Conservation (phyloP, 352 stramenopile species). For the Pythium phragmiticola region DNA sequence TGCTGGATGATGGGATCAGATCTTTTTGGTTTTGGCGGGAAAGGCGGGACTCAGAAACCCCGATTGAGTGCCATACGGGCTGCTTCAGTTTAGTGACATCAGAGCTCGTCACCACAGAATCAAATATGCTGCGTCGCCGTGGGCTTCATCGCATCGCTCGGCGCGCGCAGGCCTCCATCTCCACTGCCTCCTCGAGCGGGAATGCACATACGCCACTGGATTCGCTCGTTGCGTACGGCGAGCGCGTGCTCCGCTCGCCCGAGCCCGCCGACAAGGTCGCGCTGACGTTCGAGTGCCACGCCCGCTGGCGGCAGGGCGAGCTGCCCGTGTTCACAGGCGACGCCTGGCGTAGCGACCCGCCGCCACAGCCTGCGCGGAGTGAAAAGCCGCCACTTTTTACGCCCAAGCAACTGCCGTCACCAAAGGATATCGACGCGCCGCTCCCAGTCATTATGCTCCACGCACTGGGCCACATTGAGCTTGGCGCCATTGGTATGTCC, state of each 20-base stretch:
- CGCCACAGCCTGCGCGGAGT: slow-evolving; percentile 46
- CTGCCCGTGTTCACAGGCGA: slow-evolving; percentile 40
- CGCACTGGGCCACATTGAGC: slow-evolving; percentile 82
- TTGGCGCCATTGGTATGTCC: slow-evolving; percentile 60
- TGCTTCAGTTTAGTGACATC: slow-evolving; percentile 10
- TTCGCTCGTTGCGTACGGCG: slow-evolving; percentile 63
- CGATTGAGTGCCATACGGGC: slow-evolving; percentile 14
- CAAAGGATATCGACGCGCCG: slow-evolving; percentile 62
- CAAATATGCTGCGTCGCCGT: slow-evolving; percentile 6
- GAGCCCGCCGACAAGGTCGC: slow-evolving; percentile 61
- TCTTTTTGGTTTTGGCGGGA: slow-evolving; percentile 19
- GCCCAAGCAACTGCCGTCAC: slow-evolving; percentile 70
- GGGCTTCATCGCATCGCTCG: neutral
- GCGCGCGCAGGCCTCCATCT: neutral
- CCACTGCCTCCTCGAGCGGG: neutral
- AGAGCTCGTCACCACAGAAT: neutral
- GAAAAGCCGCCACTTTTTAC: slow-evolving; percentile 44
- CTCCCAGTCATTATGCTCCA: slow-evolving; percentile 80
- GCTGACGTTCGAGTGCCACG: slow-evolving; percentile 59
- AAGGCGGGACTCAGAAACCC: neutral
- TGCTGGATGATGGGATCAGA: neutral
- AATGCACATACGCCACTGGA: slow-evolving; percentile 19
- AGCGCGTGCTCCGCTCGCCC: slow-evolving; percentile 47
- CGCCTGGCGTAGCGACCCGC: slow-evolving; percentile 40
- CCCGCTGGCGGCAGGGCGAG: slow-evolving; percentile 36